Evolutionary conservation across 441 rosid genomes (phyloP), one percentile per base, ranked within the genome.

Genomic region (Kokia cookei): DNA sequence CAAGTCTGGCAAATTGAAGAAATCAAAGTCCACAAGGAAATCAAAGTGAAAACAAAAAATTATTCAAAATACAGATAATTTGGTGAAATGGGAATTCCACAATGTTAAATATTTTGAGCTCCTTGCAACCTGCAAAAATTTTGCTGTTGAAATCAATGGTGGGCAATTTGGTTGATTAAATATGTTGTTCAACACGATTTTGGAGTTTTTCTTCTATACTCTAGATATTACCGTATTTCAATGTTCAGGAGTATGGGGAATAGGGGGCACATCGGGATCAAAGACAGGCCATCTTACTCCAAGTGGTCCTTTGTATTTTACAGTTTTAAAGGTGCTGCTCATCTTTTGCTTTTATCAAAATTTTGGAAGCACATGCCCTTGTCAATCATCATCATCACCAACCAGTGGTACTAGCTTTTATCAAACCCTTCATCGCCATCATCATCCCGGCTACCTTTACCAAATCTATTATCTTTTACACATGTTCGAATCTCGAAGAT

Each of bases 21-120:
- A 83, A 74, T 82, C 90, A 1, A 88, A 84, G 80, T 86, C 94
- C 13, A 81, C 69, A 10, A 86, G 81, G 77, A 90, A 82, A 81
- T 78, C 89, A 2, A 88, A 88, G 81, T 85, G 69, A 67, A 27
- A 27, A 26, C 14, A 40, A 45, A 26, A 55, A 11, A 11, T 27
- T 9, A 9, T 14, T 29, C 43, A 14, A 32, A 50, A 59, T 13
- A 48, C 19, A 40, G 26, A 59, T 22, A 55, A 22, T 62, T 53
- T 29, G 40, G 11, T 27, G 1, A 59, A 57, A 13, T 59, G 64
- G 37, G 5, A 59, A 13, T 26, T n/a, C 24, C 40, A 0, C 19
- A 13, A 22, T 65, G 55, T 66, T 47, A 3, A 13, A 47, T n/a
- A 27, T 59, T 48, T 61, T 47, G 19, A 27, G 50, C 15, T 37